Evolutionary conservation across 306 rosid species (phyloP), one percentile per base, ranked within the genome.

Genomic region (Castanospermum australe): DNA sequence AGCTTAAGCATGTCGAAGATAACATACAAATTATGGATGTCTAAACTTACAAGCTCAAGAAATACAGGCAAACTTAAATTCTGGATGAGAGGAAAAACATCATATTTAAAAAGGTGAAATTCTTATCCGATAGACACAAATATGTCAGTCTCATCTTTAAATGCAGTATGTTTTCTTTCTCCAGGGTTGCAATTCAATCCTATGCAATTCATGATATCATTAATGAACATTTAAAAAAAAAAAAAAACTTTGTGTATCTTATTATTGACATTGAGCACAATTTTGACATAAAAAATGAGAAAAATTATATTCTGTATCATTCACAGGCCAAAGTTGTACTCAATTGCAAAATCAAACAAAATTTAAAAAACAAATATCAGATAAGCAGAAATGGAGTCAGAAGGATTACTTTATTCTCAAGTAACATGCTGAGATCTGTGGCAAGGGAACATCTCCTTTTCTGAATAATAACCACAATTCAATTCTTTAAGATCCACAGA

Each of bases 361-460:
- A 24, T 9, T 10, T 47, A 25, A 44, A 56, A 21, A 8, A 38
- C 15, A 21, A 18, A 15, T 59, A 78, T 33, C 2, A 65, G 30
- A 36, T 54, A 81, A 80, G 44, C 78, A 68, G 78, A 64, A 73
- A 51, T 50, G 54, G 81, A 82, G 60, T 25, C 2, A 55, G 71
- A 74, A 72, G 77, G 71, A 84, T 91, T 84, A 95, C 99, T 89
- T 89, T 79, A 95, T 91, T 89, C 98, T 89, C 73, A 95, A 80
- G 79, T 91, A 95, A 84, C 89, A 87, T 33, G 98, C 84, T 64
- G 97, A 84, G 83, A 95, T 91, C 85, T 93, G 99, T 9, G 98
- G 98, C 90, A 95, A 85, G 59, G 94, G 84, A 82, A 83, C 81
- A 48, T 92, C 96, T 84, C 94, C 98, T 83, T 91, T 93, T 98